Evolutionary conservation across 1,284 basidiomycete species (phyloP).

Genomic region (Ganoderma resinaceum): DNA sequence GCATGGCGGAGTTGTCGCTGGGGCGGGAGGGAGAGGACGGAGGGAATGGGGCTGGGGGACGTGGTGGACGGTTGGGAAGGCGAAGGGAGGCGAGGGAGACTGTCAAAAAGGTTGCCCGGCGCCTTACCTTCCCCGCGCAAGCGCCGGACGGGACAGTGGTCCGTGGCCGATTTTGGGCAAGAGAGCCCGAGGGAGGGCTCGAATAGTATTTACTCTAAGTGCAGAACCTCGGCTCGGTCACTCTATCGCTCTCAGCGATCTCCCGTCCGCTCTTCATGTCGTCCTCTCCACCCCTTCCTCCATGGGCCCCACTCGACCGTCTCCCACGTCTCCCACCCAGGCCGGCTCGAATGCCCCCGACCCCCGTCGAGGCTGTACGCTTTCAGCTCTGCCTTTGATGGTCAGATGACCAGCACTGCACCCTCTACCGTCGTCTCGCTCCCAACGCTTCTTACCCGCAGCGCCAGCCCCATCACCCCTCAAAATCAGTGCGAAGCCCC

Average conservation of each 20-base stretch:
- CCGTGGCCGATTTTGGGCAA: background rate
- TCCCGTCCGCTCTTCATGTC: slow-evolving; percentile 1
- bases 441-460: slow-evolving; percentile 1
- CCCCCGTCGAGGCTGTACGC: background rate
- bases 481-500: slow-evolving; percentile 4
- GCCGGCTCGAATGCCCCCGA: slow-evolving; percentile 2
- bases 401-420: slow-evolving; percentile 8
- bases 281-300: background rate
- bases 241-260: slow-evolving; percentile 9
- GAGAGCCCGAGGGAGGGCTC: background rate
- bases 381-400: slow-evolving; percentile 2
- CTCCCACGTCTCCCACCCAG: background rate
- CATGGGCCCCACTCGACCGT: background rate
- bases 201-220: background rate
- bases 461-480: background rate
- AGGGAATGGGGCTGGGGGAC: slow-evolving; percentile 2
- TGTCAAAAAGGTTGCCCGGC: slow-evolving; percentile 31
- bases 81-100: slow-evolving; percentile 18
- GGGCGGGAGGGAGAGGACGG: slow-evolving; percentile 6
- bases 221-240: background rate
- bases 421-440: background rate
- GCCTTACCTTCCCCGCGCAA: slow-evolving; percentile 9
- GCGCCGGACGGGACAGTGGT: slow-evolving; percentile 9
- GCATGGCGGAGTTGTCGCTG: slow-evolving; percentile 27
- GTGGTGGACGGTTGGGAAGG: slow-evolving; percentile 16